Evolutionary conservation across 192 early-diverging fungal genomes (phyloP), one percentile per base, ranked within the genome.

Genomic region (Backusella morwellensis): DNA sequence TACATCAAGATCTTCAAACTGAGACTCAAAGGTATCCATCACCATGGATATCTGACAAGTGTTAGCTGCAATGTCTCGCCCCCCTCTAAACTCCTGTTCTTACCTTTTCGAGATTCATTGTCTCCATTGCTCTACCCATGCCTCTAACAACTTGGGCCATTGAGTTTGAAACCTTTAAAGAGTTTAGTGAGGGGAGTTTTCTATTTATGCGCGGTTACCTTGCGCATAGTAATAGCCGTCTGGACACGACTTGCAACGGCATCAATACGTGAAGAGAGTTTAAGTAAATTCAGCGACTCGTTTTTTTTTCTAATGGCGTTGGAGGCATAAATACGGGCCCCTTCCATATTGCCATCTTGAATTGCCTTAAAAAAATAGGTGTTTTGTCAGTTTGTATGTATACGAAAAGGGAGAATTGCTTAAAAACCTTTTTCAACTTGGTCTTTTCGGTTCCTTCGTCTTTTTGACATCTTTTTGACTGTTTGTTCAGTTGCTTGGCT

Each of bases 261-360:
- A 77, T 98, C 97, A 69, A 99, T 93, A 63, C 97, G 91, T 68
- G 95, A 96, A 34, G 93, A 86, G 66, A 99, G 88, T 70, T 93
- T 87, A 38, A 97, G 83, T 50, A 98, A 80, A 82, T 99, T 97
- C 40, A 98, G 86, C 2, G 91, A 73, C 82, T 98, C 97, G 78
- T 94, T 98, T 88, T 97, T 96, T 85, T 99, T 99, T 77, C 98
- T 90, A 76, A 99, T 99, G n/a, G 95, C 96, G 78, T 98, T 97
- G 36, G 95, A 90, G 11, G 95, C 96, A 81, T 97, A 94, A 77
- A 99, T 92, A 77, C 93, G 92, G 11, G 98, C 97, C 6, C 95
- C 93, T 81, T 98, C 98, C 83, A 88, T 91, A 79, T 98, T 96
- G 36, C 93, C 92, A 82, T 93, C 90, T 85, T 96, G 93, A 74